Evolutionary conservation across 768 basidiomycete species (phyloP), one percentile per base, ranked within the genome.

Genomic region (Russula emetica): DNA sequence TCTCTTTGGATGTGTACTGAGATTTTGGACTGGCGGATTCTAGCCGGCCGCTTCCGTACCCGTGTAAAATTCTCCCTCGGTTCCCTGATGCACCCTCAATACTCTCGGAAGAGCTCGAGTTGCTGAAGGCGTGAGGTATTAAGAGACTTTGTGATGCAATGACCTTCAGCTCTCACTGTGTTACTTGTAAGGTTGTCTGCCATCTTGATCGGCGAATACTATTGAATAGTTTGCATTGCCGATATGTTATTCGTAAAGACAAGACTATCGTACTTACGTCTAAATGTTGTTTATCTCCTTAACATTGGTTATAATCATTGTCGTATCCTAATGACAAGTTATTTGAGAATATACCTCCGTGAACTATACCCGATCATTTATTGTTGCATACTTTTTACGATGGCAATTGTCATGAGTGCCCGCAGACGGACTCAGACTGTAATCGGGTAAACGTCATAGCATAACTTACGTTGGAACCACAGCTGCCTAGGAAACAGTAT

Each of bases 91-190:
- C 57, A 6, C 14, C 22, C 5, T 49, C 54, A 16, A 28, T 65
- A 32, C 59, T 64, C 8, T 36, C 63, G 13, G 61, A 40, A 26
- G 54, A 62, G 18, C 20, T 30, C 22, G 49, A 62, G 61, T 32
- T 56, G 38, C 40, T 63, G 26, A 63, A 34, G 40, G 40, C 22
- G 13, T 63, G 55, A 58, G 0, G 34, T 40, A 7, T 18, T 16
- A 0, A 40, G 16, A 16, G 38, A 18, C 38, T 40, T 40, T 6
- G 38, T 16, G 38, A 40, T 40, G 38, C 13, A 36, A 36, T 13
- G 16, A 7, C 16, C 38, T 40, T 40, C 11, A 13, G n/a, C n/a
- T n/a, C 42, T 44, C 6, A 40, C 40, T 40, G 16, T 40, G 6
- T 42, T 42, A 18, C 16, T 20, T 42, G 18, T 42, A 18, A 42